Evolutionary conservation across 2,329 filamentous ascomycete genomes (phyloP).

Genomic region (Didymella sp.): DNA sequence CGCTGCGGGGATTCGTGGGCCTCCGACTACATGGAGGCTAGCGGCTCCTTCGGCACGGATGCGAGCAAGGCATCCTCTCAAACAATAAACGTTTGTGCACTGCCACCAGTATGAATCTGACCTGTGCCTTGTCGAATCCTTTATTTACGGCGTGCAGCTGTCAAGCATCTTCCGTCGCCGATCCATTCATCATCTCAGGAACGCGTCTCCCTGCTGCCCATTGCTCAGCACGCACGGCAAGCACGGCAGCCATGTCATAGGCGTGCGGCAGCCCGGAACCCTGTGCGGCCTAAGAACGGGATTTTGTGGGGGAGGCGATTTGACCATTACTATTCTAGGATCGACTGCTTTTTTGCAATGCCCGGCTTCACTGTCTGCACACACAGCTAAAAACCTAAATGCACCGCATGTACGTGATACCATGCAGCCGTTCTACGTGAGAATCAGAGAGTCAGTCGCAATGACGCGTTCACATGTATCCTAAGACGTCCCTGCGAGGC

Average conservation of each 20-base stretch:
- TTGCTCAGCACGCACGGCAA: slow-evolving; percentile 9
- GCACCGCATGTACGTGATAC: too few species aligned
- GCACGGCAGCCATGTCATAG: slow-evolving; percentile 8
- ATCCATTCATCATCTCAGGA: slow-evolving; percentile 17
- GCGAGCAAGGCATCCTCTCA: neutral
- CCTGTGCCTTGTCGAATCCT: neutral
- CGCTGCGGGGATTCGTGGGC: slow-evolving; percentile 17
- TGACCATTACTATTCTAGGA: too few species aligned
- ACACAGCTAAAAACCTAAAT: too few species aligned
- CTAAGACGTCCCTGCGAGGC: neutral
- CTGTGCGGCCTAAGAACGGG: slow-evolving; percentile 1
- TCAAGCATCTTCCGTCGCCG: slow-evolving; percentile 4
- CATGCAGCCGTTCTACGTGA: too few species aligned
- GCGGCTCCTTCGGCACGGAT: slow-evolving; percentile 16
- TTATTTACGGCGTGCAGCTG: neutral
- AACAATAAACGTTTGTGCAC: neutral
- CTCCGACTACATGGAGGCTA: slow-evolving; percentile 6
- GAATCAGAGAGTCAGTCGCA: neutral
- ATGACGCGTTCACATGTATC: neutral
- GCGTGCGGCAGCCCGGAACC: neutral
- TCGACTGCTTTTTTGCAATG: too few species aligned
- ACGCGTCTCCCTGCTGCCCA: slow-evolving; percentile 10
- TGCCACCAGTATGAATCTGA: too few species aligned
- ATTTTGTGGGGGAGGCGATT: slow-evolving; percentile 17
- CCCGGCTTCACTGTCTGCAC: neutral